Evolutionary conservation across 1,139 yeast species (phyloP), one percentile per base, ranked within the genome.

Genomic region (Hanseniaspora uvarum): DNA sequence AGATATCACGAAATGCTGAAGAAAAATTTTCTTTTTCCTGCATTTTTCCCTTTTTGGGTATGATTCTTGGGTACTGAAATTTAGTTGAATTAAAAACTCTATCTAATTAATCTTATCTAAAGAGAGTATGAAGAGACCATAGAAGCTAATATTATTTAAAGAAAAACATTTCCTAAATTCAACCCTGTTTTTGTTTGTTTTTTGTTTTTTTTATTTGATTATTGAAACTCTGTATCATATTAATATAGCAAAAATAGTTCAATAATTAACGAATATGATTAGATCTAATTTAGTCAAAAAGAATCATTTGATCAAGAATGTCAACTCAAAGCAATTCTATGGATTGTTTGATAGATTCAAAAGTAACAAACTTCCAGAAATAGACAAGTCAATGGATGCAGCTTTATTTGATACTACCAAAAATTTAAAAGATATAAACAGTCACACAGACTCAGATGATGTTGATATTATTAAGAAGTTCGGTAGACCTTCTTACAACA

Each of bases 401-500:
- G 26, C 30, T 3, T 21, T 49, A 3, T 49, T 49, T 19, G 52
- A 49, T 26, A 49, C 52, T 18, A 49, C 52, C 11, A 26, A 33
- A 18, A 49, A 49, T 38, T 23, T 49, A 11, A 24, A 12, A 16
- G 52, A 49, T n/a, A 23, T 26, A 12, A 21, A 24, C 5, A n/a
- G n/a, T 5, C 36, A 43, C n/a, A 34, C 16, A 3, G 41, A 40
- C 12, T 11, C 37, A 1, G 24, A 16, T 26, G 52, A 49, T 23
- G 30, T 4, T 16, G 52, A 49, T 18, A 36, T 33, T 26, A 49
- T 49, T 18, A 49, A 49, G 26, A 49, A 31, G 14, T 49, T 49
- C 34, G 52, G 52, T 28, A 49, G 52, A 40, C 52, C 52, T n/a
- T 36, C 52, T 4, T 49, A 49, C 37, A 49, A 33, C 41, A 49